These are phyloP conservation scores for Paracoccidioides brasiliensis DNA, from an alignment of 2,329 filamentous ascomycete species.

Conservation along the genomic window DNA sequence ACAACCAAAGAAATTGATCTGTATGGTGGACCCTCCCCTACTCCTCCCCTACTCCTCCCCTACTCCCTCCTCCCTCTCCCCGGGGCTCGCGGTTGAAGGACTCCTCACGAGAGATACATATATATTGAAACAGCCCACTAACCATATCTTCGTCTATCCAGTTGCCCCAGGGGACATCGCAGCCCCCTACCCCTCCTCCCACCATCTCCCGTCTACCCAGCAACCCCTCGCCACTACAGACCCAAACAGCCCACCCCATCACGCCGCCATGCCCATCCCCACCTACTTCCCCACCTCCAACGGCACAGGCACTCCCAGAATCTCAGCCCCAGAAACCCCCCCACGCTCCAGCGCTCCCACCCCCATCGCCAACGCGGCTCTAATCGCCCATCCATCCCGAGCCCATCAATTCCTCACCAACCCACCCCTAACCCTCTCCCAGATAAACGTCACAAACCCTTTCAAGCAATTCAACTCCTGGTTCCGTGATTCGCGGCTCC, in stretches of 20 bases:
- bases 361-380: slow-evolving; percentile 22
- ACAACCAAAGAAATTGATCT: slow-evolving; percentile 31
- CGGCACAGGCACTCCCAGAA: slow-evolving; percentile 7
- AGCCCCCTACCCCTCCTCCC: slow-evolving; percentile 7
- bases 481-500: slow-evolving; percentile 61
- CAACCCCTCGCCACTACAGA: slow-evolving; percentile 7
- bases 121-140: background rate
- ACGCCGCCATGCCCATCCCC: slow-evolving; percentile 8
- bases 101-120: too few species aligned
- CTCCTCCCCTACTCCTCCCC: background rate
- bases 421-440: slow-evolving; percentile 29
- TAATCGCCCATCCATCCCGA: slow-evolving; percentile 27
- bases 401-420: slow-evolving; percentile 33
- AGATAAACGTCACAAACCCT: slow-evolving; percentile 40
- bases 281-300: slow-evolving; percentile 5
- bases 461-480: slow-evolving; percentile 77
- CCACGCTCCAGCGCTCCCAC: slow-evolving; percentile 24
- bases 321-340: slow-evolving; percentile 5
- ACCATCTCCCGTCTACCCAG: background rate
- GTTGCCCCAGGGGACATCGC: slow-evolving; percentile 33
- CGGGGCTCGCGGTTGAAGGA: too few species aligned
- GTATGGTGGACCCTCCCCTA: slow-evolving; percentile 19
- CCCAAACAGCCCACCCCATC: slow-evolving; percentile 9
- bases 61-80: background rate
- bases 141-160: slow-evolving; percentile 8